Percentiles rank a stretch among this genome's conserved stretches.
Conservation (phyloP, 177 flowering plant genomes). For the Telopea speciosissima region DNA sequence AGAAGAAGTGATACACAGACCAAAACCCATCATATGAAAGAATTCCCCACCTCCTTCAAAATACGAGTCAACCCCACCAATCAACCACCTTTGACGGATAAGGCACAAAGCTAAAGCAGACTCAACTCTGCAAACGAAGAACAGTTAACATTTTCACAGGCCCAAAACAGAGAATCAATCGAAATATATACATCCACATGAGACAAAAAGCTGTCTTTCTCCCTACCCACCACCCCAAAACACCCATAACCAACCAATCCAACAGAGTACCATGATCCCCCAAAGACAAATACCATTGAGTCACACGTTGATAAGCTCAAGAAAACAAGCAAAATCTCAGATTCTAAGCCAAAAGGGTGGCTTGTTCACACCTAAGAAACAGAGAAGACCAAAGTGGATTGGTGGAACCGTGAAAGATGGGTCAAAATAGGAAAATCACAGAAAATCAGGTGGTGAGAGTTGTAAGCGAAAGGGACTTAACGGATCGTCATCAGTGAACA, state of each 20-base stretch:
- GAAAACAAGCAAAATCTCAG: slow-evolving; percentile 2
- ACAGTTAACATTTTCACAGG: background rate
- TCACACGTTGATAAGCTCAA: background rate
- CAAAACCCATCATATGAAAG: background rate
- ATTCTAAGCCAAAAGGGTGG: slow-evolving; percentile 10
- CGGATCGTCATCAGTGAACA: too few species aligned
- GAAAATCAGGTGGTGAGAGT: slow-evolving; percentile 11
- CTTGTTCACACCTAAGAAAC: slow-evolving; percentile 16
- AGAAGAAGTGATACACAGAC: background rate
- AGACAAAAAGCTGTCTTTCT: slow-evolving; percentile 2
- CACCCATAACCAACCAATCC: slow-evolving; percentile 10
- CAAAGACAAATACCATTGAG: background rate
- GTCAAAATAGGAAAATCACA: slow-evolving; percentile 3
- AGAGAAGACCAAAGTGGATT: slow-evolving; percentile 4
- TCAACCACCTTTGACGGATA: slow-evolving; percentile 32
- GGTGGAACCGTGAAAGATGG: slow-evolving; percentile 12
- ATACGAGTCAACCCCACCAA: slow-evolving; percentile 36
- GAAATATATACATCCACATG: slow-evolving; percentile 5
- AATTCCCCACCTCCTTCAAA: slow-evolving; percentile 2
- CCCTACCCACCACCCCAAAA: slow-evolving; percentile 17
- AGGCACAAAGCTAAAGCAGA: slow-evolving; percentile 10
- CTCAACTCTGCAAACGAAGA: background rate
- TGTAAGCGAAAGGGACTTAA: slow-evolving; percentile 3
- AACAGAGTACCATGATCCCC: background rate
- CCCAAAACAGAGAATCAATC: slow-evolving; percentile 10